A percentile compares a stretch with the other conserved stretches of the same genome.
These are phyloP conservation scores for Bombardia bombarda DNA, from an alignment of 495 filamentous ascomycete species.

Conservation along the genomic window DNA sequence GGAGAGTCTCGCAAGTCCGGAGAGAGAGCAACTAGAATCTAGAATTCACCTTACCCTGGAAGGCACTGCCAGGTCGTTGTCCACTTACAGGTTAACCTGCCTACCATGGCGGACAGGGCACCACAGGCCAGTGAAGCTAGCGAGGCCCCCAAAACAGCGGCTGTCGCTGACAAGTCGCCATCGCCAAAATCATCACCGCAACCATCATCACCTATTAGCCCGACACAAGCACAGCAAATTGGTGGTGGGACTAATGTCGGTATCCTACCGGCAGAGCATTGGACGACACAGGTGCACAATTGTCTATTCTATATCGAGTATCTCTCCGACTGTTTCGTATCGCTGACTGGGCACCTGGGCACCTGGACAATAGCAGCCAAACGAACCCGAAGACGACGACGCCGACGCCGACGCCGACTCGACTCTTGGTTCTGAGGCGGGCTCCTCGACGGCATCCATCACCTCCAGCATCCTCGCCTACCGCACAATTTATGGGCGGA, in stretches of 20 bases:
- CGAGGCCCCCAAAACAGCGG: too few species aligned
- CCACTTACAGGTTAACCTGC: too few species aligned
- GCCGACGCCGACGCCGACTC: not conserved
- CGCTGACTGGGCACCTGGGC: not conserved
- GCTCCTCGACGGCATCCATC: not conserved
- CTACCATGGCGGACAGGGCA: too few species aligned
- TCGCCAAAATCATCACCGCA: not conserved
- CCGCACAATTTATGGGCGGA: not conserved
- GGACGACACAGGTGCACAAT: not conserved
- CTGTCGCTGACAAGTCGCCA: too few species aligned
- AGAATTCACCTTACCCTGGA: too few species aligned
- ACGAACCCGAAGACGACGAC: not conserved
- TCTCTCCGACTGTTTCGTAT: not conserved
- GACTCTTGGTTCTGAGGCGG: not conserved
- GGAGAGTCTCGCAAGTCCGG: too few species aligned
- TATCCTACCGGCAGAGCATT: not conserved
- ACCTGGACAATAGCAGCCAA: too few species aligned
- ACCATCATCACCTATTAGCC: not conserved
- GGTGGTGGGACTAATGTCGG: too few species aligned
- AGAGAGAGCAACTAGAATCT: too few species aligned
- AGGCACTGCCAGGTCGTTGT: too few species aligned
- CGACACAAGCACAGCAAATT: not conserved
- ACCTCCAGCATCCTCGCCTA: constrained; percentile 1
- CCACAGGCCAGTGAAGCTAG: too few species aligned
- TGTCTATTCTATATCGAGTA: not conserved